A percentile compares a stretch with the other conserved stretches of the same genome.
Conservation (phyloP, 176 grass and related monocot species). For the Alloteropsis semialata region DNA sequence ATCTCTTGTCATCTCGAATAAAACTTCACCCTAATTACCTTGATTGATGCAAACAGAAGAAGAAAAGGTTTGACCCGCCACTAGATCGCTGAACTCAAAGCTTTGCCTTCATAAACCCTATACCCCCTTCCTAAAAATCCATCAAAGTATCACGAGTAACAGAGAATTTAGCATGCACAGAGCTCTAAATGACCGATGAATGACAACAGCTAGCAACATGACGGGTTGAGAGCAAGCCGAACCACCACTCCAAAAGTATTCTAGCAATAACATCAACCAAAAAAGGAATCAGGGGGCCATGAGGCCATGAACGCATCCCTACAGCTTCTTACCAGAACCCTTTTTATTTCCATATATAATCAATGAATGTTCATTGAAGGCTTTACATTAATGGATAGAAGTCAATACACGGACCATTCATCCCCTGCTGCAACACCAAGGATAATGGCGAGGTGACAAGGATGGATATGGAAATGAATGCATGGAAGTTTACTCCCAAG, state of each 20-base stretch:
- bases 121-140: too few relatives aligned
- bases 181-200: slow-evolving; percentile 12
- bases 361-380: slow-evolving; percentile 71
- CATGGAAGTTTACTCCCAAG: background rate
- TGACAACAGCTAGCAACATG: background rate
- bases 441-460: background rate
- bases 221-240: background rate
- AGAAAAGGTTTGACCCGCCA: too few relatives aligned
- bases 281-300: background rate
- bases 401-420: slow-evolving; percentile 99
- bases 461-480: background rate
- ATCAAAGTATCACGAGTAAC: too few relatives aligned
- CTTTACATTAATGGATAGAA: slow-evolving; percentile 79
- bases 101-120: too few relatives aligned
- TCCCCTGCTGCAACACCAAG: slow-evolving; percentile 52
- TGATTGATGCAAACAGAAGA: too few relatives aligned
- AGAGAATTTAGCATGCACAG: too few relatives aligned
- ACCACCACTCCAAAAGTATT: background rate
- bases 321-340: slow-evolving; percentile 31
- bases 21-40: too few relatives aligned
- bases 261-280: background rate
- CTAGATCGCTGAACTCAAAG: too few relatives aligned
- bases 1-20: too few relatives aligned
- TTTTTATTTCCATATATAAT: slow-evolving; percentile 42
- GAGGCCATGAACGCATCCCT: slow-evolving; percentile 12